phyloP scores from a whole-genome alignment of 495 filamentous ascomycete species.

The Podospora bellae-mahoneyi region DNA sequence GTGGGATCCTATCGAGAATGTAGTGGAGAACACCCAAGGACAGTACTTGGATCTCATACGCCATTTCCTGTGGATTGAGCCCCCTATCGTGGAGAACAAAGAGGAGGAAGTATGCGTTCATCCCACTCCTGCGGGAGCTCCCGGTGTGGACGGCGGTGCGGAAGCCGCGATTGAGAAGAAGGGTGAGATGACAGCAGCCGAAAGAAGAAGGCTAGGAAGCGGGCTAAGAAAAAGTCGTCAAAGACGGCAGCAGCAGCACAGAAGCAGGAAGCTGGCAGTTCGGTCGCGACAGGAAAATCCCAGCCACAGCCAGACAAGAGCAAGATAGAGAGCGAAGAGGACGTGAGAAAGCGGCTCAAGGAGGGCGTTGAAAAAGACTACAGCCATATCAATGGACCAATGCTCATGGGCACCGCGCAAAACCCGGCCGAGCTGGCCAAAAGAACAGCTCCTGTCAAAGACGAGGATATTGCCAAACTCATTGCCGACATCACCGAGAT shows the following conservation, averaged over 20 bases:
- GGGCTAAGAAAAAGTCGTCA: conserved; percentile 39
- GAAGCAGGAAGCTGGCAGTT: conserved; percentile 15
- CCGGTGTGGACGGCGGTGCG: conserved; percentile 7
- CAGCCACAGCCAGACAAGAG: conserved; percentile 34
- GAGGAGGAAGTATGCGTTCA: background rate
- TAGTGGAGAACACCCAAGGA: conserved; percentile 44
- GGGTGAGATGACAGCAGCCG: conserved; percentile 8
- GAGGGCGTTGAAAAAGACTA: conserved; percentile 42
- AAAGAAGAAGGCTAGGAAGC: conserved; percentile 35
- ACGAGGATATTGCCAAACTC: conserved; percentile 43
- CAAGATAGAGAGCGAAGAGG: conserved; percentile 41
- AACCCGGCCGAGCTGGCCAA: conserved; percentile 36
- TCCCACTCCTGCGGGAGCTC: background rate
- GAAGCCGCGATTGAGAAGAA: background rate
- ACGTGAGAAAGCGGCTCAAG: conserved; percentile 40
- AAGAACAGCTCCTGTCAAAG: conserved; percentile 36
- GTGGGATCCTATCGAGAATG: conserved; percentile 56
- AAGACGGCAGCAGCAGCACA: background rate
- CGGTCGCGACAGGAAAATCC: conserved; percentile 5
- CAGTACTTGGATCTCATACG: conserved; percentile 43
- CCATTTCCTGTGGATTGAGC: conserved; percentile 45
- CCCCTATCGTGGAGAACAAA: conserved; percentile 2
- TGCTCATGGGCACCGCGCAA: conserved; percentile 41
- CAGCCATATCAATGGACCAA: conserved; percentile 30
- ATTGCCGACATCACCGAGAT: conserved; percentile 48